Evolutionary conservation across 768 basidiomycete genomes (phyloP).

Genomic region (Strobilomyces dryophilus): DNA sequence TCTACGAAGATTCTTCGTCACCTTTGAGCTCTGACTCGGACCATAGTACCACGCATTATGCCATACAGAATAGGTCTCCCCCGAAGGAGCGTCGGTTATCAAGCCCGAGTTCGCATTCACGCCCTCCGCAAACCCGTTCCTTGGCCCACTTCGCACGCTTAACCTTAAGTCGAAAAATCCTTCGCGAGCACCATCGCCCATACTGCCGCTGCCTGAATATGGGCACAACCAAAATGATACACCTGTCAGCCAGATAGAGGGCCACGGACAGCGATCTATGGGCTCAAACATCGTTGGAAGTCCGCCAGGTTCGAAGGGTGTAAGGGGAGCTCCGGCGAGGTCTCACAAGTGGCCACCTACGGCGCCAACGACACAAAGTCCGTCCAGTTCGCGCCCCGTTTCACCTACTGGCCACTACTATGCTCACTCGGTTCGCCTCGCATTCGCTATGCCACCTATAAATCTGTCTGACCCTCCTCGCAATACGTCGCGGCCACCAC

Average conservation of each 20-base stretch:
- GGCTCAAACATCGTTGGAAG: slow-evolving; percentile 34
- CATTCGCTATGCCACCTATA: slow-evolving; percentile 92
- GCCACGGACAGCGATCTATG: slow-evolving; percentile 25
- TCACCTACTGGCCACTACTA: slow-evolving; percentile 66
- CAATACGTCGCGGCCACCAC: slow-evolving; percentile 37
- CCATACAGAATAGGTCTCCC: slow-evolving; percentile 27
- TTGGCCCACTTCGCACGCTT: slow-evolving; percentile 70
- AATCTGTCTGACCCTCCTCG: slow-evolving; percentile 34
- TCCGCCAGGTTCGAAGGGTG: slow-evolving; percentile 32
- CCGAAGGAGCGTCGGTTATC: slow-evolving; percentile 18
- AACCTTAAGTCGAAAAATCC: slow-evolving; percentile 69
- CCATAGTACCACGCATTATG: slow-evolving; percentile 31
- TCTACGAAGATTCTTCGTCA: slow-evolving; percentile 62
- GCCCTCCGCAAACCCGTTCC: slow-evolving; percentile 76
- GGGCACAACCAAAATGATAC: slow-evolving; percentile 20
- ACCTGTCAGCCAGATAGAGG: slow-evolving; percentile 34
- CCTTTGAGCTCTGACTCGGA: slow-evolving; percentile 67
- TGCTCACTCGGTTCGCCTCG: slow-evolving; percentile 79
- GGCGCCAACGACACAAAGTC: slow-evolving; percentile 37
- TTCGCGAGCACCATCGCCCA: slow-evolving; percentile 69
- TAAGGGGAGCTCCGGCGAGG: slow-evolving; percentile 31
- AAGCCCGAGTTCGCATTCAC: slow-evolving; percentile 46
- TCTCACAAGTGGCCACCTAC: slow-evolving; percentile 23
- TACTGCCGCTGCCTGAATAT: slow-evolving; percentile 54
- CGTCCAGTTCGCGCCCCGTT: slow-evolving; percentile 55